Evolutionary conservation across 495 filamentous ascomycete genomes (phyloP), one percentile per base, ranked within the genome.

Genomic region (Lophiotrema nucula): DNA sequence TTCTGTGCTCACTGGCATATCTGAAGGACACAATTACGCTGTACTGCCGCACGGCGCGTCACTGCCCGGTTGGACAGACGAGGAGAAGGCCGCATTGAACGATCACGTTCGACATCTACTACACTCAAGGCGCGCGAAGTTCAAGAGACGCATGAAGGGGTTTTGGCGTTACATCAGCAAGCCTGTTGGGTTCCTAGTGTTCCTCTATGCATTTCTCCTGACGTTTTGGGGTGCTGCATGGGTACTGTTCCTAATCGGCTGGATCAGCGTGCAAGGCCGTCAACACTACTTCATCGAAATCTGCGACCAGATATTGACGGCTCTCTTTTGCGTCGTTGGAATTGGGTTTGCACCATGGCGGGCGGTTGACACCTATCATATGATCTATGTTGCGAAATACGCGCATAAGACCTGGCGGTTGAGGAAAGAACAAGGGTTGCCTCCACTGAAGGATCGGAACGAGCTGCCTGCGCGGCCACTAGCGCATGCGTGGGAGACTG

Each of bases 211-310:
- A 16, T 84, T 82, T 15, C 72, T 90, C 11, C 86, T 92, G 48
- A 92, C 88, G 0, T 75, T 89, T 13, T 92, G 90, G 56, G 88
- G 88, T 60, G 76, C 88, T 39, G 86, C 84, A 1, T 92, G 88
- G 88, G 88, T 92, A 0, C 77, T 92, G 31, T 90, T 90, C 72
- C 70, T 92, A 39, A 92, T 92, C 60, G 88, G 87, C 33, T 92
- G 88, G 88, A 88, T 92, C 65, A 87, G 89, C 56, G 85, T 89
- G 11, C 86, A 84, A 37, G 81, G 79, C 24, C 76, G 77, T 51
- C 84, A 89, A 70, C 68, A 78, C 1, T 88, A 91, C 60, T 72
- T 82, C 54, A 84, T 90, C 64, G 84, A 90, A 44, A 73, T 90
- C 47, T 89, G 89, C 66, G 88, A 92, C 72, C 83, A 87, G 63